These are phyloP conservation scores for Jamesozyma gamospora DNA, from an alignment of 805 yeast species.

Conservation along the genomic window DNA sequence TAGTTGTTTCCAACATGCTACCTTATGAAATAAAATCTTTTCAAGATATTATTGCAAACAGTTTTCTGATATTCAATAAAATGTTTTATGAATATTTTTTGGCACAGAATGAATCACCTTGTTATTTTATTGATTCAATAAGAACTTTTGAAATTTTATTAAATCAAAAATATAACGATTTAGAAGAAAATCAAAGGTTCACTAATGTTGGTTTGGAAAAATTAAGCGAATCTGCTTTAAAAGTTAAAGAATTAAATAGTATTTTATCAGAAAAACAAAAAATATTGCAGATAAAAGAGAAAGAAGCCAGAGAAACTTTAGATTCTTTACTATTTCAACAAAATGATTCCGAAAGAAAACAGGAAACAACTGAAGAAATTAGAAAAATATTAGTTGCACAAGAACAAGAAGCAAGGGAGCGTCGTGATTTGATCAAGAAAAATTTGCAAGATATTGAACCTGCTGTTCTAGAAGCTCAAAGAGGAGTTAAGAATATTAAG, in stretches of 20 bases:
- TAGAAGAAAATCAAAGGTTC: constrained; percentile 63
- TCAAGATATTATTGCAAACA: constrained; percentile 39
- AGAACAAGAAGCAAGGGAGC: constrained; percentile 45
- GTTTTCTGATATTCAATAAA: constrained; percentile 40
- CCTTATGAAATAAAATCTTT: constrained; percentile 14
- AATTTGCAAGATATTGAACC: constrained; percentile 79
- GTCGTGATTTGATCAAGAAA: constrained; percentile 44
- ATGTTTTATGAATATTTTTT: constrained; percentile 6
- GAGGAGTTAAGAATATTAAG: constrained; percentile 85
- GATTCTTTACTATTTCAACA: constrained; percentile 73
- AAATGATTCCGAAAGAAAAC: constrained; percentile 84
- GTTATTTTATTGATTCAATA: constrained; percentile 44
- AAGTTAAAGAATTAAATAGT: constrained; percentile 50
- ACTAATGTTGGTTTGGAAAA: constrained; percentile 64
- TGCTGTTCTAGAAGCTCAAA: constrained; percentile 70
- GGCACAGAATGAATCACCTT: constrained; percentile 35
- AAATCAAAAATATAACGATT: constrained; percentile 33
- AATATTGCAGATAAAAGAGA: constrained; percentile 45
- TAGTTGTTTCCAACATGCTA: constrained; percentile 9
- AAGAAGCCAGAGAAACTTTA: constrained; percentile 61
- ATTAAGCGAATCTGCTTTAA: constrained; percentile 64
- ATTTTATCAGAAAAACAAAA: constrained; percentile 44
- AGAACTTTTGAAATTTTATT: constrained; percentile 37
- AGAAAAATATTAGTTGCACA: constrained; percentile 60
- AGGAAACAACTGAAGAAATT: constrained; percentile 73